phyloP scores from a whole-genome alignment of 2,329 filamentous ascomycete species.

The Rutstroemia sp. region DNA sequence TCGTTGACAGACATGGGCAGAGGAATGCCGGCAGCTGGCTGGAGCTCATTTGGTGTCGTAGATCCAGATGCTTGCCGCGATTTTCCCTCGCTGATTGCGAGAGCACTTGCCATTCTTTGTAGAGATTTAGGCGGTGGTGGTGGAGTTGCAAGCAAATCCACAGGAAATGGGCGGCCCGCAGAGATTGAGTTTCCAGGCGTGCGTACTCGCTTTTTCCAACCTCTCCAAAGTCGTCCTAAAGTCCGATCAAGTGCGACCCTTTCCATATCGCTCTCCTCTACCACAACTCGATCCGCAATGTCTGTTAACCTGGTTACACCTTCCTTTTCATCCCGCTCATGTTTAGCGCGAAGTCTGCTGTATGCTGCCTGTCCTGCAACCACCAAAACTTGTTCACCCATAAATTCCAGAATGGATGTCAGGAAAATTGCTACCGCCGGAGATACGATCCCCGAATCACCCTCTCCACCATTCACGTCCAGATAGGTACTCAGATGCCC shows the following conservation, averaged over 20 bases:
- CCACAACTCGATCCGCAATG: constrained; percentile 60
- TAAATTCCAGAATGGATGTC: constrained; percentile 87
- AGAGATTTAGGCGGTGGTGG: constrained; percentile 14
- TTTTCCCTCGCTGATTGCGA: constrained; percentile 23
- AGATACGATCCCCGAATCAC: constrained; percentile 61
- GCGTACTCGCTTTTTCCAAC: constrained; percentile 84
- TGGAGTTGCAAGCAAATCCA: constrained; percentile 33
- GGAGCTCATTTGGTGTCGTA: constrained; percentile 20
- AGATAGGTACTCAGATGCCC: constrained; percentile 59
- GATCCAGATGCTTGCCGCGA: constrained; percentile 15
- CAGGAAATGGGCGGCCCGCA: constrained; percentile 40
- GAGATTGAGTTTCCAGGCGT: constrained; percentile 43
- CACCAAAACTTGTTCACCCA: constrained; percentile 86
- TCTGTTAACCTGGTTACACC: constrained; percentile 38
- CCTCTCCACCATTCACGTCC: constrained; percentile 40
- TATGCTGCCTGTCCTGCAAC: constrained; percentile 80
- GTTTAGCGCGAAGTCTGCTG: constrained; percentile 52
- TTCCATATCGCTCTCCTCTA: constrained; percentile 89
- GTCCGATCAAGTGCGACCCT: constrained; percentile 85
- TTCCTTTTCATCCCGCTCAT: constrained; percentile 52
- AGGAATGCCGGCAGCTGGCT: constrained; percentile 52
- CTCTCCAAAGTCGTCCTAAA: constrained; percentile 83
- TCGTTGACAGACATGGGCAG: constrained; percentile 62
- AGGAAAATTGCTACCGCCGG: constrained; percentile 93
- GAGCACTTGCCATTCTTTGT: constrained; percentile 32